Evolutionary conservation across 768 basidiomycete genomes (phyloP).

Genomic region (Rhodotorula diobovata): DNA sequence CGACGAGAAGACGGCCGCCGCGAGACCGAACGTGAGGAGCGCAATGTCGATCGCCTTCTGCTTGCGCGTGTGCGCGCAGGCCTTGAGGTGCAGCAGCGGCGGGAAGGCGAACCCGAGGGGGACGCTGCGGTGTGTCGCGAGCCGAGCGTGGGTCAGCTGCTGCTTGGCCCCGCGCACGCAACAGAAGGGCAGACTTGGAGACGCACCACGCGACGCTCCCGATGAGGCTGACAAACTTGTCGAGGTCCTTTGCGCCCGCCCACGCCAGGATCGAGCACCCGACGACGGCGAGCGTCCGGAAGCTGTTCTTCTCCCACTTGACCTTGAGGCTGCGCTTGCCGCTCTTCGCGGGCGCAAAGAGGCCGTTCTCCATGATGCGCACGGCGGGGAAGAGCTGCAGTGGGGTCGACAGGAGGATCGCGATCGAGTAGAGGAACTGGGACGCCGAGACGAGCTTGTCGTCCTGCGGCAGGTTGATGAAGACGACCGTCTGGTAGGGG

Average conservation of each 20-base stretch:
- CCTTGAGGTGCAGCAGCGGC: conserved; percentile 43
- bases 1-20: conserved; percentile 48
- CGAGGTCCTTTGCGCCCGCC: conserved; percentile 78
- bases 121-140: conserved; percentile 54
- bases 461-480: conserved; percentile 81
- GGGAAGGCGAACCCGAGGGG: conserved; percentile 90
- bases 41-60: conserved; percentile 45
- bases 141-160: too few species aligned
- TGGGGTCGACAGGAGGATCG: conserved; percentile 81
- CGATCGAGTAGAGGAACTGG: conserved; percentile 58
- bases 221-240: conserved; percentile 91
- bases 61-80: conserved; percentile 46
- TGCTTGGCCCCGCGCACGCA: background rate
- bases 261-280: conserved; percentile 67
- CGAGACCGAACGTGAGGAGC: conserved; percentile 48
- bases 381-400: conserved; percentile 97
- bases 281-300: conserved; percentile 54
- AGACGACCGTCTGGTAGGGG: conserved; percentile 70
- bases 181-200: background rate
- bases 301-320: conserved; percentile 93
- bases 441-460: conserved; percentile 85
- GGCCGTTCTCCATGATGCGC: conserved; percentile 90
- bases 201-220: conserved; percentile 51
- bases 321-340: conserved; percentile 68
- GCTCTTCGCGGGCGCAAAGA: conserved; percentile 60